Evolutionary conservation across 2,329 filamentous ascomycete species (phyloP), one percentile per base, ranked within the genome.

Genomic region (Hymenotorrendiella dingleyae): DNA sequence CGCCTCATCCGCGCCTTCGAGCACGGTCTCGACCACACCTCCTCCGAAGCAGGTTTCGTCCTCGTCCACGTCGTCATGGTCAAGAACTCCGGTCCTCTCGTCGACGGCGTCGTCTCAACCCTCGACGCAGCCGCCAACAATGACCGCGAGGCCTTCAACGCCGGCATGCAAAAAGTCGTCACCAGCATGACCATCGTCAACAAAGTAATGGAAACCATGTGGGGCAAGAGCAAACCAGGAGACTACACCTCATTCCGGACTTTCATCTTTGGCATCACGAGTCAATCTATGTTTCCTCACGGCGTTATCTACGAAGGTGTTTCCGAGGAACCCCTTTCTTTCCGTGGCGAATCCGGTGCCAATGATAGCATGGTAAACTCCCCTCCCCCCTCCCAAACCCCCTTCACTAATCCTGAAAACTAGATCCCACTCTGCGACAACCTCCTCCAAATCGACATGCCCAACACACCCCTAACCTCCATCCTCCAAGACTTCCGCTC

Each of bases 31-130:
- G 86, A 96, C 62, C 86, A 86, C 0, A 75, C 74, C 23, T 94
- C 87, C 3, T 95, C 89, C 6, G 91, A 96, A 64, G 91, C 91
- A 1, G 91, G 91, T 37, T 96, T 97, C 62, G 88, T 96, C n/a
- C 76, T 96, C 10, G 90, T 93, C 4, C 91, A 96, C 64, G 82
- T 97, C 39, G 88, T 94, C 65, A 97, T 96, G 90, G 91, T 95
- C 37, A 82, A 82, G 61, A 80, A 94, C 64, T 90, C 89, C 0
- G 84, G 84, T 0, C 77, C 80, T 1, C 72, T 97, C 1, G 80
- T 96, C 35, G 74, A 78, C 30, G 87, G 87, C 23, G 78, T 81
- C 3, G 73, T 87, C 35, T 72, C 78, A 39, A 76, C 83, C 38
- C 72, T 94, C 19, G 74, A 83, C 38, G 70, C 70, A 5, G 65